Base-by-base conservation (phyloP, 192 early-diverging fungal genomes). In the Coemansia sp. region DNA sequence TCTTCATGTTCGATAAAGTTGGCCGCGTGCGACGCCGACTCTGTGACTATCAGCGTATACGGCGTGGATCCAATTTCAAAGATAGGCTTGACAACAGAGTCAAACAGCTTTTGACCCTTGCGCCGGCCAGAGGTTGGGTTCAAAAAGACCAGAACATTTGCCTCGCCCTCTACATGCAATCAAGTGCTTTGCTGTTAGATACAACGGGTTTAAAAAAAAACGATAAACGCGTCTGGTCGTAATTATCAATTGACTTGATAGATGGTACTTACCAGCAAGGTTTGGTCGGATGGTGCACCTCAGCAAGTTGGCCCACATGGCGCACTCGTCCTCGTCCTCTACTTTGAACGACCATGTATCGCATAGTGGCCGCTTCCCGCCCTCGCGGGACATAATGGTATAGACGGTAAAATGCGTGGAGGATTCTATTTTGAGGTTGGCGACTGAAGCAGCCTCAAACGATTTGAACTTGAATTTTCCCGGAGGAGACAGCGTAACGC, bases 361-460 rank as follows among this genome's bases (percentile, higher is more conserved):
- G 53, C 74, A 83, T 35, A 75, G 58, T 23, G 81, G 81, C 2
- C 75, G 74, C 63, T 75, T 78, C 40, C 66, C 72, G 61, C 42
- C 46, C 39, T 75, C 74, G 8, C 67, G 72, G n/a, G 69, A 46
- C 62, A 71, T 71, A 36, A 78, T 73, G 2, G 76, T 76, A 60
- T 77, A 77, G 5, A 83, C 76, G 13, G 75, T 83, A 61, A 83
- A 83, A 60, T 83, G 76, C 33, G 76, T 73, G n/a, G 81, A 83
- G 10, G 68, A 59, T 18, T 63, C 68, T 20, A 78, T 71, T 18
- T 60, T 48, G 20, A 74, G 63, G 46, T 78, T 75, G 21, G 46
- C 34, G 13, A 36, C 59, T 4, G 67, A 66, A 14, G 71, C 75
- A 10, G 72, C 64, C 62, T 73, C 81, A 36, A 77, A 66, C 38